Conservation (phyloP, 306 rosid genomes). For the Canavalia ensiformis region DNA sequence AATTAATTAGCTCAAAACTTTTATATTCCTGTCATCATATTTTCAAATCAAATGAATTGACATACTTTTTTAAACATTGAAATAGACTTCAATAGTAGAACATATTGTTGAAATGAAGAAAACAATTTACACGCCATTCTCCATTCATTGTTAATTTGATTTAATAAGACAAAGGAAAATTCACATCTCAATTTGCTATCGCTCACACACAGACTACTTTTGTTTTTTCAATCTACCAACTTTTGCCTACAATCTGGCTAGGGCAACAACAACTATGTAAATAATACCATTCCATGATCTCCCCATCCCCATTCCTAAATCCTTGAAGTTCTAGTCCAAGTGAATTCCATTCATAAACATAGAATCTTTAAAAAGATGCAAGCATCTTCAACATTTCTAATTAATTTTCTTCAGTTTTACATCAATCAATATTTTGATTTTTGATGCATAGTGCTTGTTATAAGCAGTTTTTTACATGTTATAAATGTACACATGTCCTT, state of each 20-base stretch:
- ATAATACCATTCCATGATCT: no score
- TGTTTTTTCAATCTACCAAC: no score
- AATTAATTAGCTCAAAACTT: background rate
- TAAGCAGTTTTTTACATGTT: background rate
- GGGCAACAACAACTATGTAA: background rate
- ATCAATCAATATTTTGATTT: conserved; percentile 11
- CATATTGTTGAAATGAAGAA: no score
- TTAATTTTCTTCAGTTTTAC: conserved; percentile 8
- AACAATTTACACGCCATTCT: no score
- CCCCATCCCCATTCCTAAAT: background rate
- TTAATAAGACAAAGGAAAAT: no score
- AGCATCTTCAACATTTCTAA: background rate
- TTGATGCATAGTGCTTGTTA: background rate
- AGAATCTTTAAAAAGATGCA: background rate
- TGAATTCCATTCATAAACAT: background rate
- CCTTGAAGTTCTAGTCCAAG: background rate
- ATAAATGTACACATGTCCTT: conserved; percentile 36
- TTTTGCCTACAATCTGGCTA: background rate
- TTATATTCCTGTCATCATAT: background rate
- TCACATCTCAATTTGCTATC: no score
- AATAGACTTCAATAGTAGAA: no score
- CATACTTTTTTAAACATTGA: no score
- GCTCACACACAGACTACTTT: no score
- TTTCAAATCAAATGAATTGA: no score
- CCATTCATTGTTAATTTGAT: no score